Percentiles rank a stretch among this genome's conserved stretches.
phyloP scores from a whole-genome alignment of 2,329 filamentous ascomycete genomes.

The Exophiala oligosperma region DNA sequence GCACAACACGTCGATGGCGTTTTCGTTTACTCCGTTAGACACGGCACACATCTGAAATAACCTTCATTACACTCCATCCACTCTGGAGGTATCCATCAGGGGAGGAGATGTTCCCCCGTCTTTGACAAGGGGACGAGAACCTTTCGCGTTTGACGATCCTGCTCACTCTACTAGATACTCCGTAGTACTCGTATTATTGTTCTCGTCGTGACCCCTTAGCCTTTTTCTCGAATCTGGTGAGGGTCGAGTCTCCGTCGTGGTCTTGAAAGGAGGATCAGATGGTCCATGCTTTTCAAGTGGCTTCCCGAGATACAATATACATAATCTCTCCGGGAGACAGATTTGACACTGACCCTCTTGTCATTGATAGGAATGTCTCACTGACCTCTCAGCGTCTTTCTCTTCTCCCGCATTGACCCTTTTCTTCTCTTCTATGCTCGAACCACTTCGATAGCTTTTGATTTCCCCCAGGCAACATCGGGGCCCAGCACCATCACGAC shows the following conservation, averaged over 20 bases:
- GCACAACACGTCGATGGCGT: no score
- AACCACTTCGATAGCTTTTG: not conserved
- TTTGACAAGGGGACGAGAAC: no score
- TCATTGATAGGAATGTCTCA: constrained; percentile 18
- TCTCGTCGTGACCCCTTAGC: not conserved
- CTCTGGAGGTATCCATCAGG: no score
- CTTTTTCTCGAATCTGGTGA: not conserved
- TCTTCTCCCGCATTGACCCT: constrained; percentile 1
- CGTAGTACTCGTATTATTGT: not conserved
- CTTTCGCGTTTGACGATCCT: no score
- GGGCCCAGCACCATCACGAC: not conserved
- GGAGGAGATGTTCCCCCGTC: no score
- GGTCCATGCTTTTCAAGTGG: not conserved
- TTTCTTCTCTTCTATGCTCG: constrained; percentile 5
- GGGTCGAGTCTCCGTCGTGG: no score
- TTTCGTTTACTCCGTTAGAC: no score
- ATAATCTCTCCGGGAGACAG: constrained; percentile 14
- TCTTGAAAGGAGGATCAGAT: not conserved
- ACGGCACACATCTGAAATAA: no score
- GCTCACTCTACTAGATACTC: no score
- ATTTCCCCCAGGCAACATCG: constrained; percentile 14
- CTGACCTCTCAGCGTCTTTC: constrained; percentile 11
- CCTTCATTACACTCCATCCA: no score
- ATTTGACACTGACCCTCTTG: constrained; percentile 4
- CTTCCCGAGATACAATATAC: constrained; percentile 3